A percentile compares a stretch with the other conserved stretches of the same genome.
Evolutionary conservation across 352 stramenopile species (phyloP).

Genomic region (Phytophthora vignae): DNA sequence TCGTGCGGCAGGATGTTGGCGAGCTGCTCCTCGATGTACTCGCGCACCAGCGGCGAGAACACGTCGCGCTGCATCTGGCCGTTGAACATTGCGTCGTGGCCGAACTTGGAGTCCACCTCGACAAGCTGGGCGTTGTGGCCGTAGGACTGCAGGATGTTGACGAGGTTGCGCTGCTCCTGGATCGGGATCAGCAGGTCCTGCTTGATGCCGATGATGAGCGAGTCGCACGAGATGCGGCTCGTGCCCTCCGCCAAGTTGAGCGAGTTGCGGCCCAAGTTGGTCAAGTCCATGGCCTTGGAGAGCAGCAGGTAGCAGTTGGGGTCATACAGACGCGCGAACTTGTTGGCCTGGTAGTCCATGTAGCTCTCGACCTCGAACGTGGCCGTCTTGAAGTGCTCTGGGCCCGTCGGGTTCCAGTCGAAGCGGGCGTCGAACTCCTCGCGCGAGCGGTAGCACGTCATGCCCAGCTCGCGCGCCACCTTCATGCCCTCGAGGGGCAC

Average conservation of each 20-base stretch:
- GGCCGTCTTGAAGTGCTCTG: background rate
- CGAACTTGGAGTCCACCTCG: background rate
- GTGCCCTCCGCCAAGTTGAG: background rate
- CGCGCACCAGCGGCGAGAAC: background rate
- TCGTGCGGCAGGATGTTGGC: background rate
- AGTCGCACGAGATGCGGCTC: background rate
- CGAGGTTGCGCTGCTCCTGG: background rate
- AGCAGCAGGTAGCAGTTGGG: constrained; percentile 1
- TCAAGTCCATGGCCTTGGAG: background rate
- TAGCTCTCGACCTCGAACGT: constrained; percentile 1
- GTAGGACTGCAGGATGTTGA: background rate
- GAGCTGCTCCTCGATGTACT: constrained; percentile 1
- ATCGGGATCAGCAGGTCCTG: constrained; percentile 1
- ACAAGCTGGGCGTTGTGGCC: background rate
- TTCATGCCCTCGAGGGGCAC: background rate
- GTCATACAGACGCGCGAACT: background rate
- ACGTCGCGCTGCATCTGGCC: background rate
- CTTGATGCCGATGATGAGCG: background rate
- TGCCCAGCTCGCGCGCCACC: background rate
- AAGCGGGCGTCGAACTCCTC: constrained; percentile 1
- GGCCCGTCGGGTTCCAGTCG: background rate
- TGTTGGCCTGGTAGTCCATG: background rate
- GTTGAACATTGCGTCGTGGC: background rate
- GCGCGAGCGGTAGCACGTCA: background rate
- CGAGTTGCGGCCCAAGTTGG: background rate